Evolutionary conservation across 202 grass and related monocot genomes (phyloP).

Genomic region (Thinopyrum obtusiflorum): DNA sequence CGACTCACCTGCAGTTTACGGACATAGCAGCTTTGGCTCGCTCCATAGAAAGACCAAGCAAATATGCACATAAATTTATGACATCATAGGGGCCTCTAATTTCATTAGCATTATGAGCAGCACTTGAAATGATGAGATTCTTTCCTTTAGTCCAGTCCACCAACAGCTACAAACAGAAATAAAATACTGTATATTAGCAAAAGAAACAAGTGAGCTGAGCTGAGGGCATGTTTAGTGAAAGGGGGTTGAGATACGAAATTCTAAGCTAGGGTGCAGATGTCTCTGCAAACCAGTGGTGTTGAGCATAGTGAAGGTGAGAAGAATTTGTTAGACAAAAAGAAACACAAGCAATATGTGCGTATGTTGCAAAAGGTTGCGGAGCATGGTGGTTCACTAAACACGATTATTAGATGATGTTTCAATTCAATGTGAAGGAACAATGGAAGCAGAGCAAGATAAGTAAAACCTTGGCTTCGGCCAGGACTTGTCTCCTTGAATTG

Average conservation of each 20-base stretch:
- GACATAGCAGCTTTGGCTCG: conserved; percentile 69
- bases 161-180: conserved; percentile 48
- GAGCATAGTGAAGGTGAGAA: neutral
- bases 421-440: neutral
- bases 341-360: neutral
- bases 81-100: conserved; percentile 82
- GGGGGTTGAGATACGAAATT: neutral
- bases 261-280: neutral
- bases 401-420: neutral
- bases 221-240: neutral
- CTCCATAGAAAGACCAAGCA: conserved; percentile 74
- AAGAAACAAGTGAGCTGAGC: neutral
- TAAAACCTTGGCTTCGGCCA: conserved; percentile 18
- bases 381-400: neutral
- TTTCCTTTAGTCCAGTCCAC: conserved; percentile 80
- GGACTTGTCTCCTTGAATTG: conserved; percentile 37
- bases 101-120: conserved; percentile 56
- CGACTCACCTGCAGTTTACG: conserved; percentile 58
- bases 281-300: neutral
- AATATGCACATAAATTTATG: conserved; percentile 59
- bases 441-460: neutral
- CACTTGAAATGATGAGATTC: conserved; percentile 81
- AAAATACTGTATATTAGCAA: neutral
- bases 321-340: neutral
- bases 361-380: neutral